Percentiles rank a stretch among this genome's conserved stretches.
Evolutionary conservation across 2,329 filamentous ascomycete genomes (phyloP).

Genomic region (Lachnellula arida): DNA sequence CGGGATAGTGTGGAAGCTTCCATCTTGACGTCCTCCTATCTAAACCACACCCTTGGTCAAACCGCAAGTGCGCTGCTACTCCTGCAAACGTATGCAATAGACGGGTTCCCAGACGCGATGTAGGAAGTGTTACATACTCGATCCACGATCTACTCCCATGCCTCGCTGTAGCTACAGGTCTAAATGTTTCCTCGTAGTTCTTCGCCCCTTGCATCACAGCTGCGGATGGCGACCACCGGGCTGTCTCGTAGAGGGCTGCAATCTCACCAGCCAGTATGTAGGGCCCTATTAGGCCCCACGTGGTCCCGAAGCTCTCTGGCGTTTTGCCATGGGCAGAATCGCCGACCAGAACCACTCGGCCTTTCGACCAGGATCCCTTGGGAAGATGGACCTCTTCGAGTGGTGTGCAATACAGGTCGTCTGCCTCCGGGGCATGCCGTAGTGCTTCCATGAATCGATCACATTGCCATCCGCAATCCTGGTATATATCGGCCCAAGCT

Average conservation of each 20-base stretch:
- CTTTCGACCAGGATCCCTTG: constrained; percentile 35
- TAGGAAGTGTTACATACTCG: neutral
- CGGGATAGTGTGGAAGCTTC: constrained; percentile 7
- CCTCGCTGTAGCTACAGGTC: neutral
- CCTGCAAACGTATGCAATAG: constrained; percentile 1
- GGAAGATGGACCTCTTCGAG: constrained; percentile 39
- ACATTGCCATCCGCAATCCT: constrained; percentile 40
- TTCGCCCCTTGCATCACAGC: neutral
- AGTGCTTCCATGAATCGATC: constrained; percentile 39
- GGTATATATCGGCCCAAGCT: constrained; percentile 36
- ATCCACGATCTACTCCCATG: constrained; percentile 1
- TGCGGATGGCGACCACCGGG: neutral
- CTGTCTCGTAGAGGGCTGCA: neutral
- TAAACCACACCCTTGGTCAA: neutral
- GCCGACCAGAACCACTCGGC: constrained; percentile 46
- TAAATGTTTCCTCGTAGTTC: neutral
- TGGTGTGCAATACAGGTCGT: constrained; percentile 42
- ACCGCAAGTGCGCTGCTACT: neutral
- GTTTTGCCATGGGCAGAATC: constrained; percentile 49
- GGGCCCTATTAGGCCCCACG: constrained; percentile 41
- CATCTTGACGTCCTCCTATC: constrained; percentile 1
- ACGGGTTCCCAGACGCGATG: neutral
- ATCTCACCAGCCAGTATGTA: constrained; percentile 53
- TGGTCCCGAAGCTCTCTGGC: constrained; percentile 47
- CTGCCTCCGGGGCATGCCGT: constrained; percentile 17